Evolutionary conservation across 805 yeast species (phyloP).

Genomic region (Priceomyces fermenticarens): DNA sequence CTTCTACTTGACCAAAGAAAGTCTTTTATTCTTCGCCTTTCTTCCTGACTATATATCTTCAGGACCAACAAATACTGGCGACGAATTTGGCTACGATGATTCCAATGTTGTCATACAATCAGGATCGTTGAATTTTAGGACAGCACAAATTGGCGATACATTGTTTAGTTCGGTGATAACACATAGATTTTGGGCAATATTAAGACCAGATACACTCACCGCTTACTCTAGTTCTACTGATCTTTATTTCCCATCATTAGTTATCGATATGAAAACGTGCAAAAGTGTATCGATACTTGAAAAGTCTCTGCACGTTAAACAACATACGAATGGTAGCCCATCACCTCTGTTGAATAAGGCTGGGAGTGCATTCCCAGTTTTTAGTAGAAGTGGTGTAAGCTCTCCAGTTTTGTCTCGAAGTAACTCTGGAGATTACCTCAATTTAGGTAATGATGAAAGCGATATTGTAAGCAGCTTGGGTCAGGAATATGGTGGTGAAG

Average conservation of each 20-base stretch:
- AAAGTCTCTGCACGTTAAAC: conserved; percentile 7
- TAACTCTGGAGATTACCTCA: conserved; percentile 8
- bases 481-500: conserved; percentile 14
- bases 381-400: background rate
- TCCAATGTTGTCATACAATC: conserved; percentile 25
- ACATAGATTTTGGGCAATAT: conserved; percentile 75
- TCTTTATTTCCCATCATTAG: conserved; percentile 76
- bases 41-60: conserved; percentile 48
- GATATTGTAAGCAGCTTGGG: conserved; percentile 17
- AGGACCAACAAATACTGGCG: conserved; percentile 1
- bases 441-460: conserved; percentile 20
- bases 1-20: conserved; percentile 62
- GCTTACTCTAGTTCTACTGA: conserved; percentile 72
- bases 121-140: conserved; percentile 38
- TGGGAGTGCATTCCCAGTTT: background rate
- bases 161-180: conserved; percentile 31
- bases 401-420: conserved; percentile 6
- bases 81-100: conserved; percentile 17
- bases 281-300: conserved; percentile 53
- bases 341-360: background rate
- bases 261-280: conserved; percentile 69
- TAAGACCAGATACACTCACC: conserved; percentile 65
- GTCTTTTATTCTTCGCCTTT: conserved; percentile 73
- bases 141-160: conserved; percentile 38
- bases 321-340: conserved; percentile 7